Base-by-base conservation (phyloP, 805 yeast species). In the Dipodascus geniculatus region DNA sequence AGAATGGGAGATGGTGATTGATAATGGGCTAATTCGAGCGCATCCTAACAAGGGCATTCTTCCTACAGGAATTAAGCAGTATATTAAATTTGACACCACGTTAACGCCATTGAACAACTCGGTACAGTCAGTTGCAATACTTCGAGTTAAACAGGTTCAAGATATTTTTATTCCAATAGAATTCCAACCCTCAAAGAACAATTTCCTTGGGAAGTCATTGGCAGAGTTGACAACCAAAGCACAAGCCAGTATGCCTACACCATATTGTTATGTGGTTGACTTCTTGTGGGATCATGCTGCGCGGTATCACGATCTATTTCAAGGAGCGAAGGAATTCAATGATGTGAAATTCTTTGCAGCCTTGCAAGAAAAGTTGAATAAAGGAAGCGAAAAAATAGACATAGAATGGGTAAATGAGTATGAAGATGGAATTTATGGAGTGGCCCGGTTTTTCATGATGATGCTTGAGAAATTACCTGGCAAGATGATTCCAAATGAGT, bases 401-500 rank as follows among this genome's bases (percentile, higher is more conserved):
- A 49, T 31, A 2, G 62, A 67, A 33, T 58, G 58, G 3, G 60
- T 68, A 20, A 63, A 62, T 22, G 53, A 58, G 1, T 63, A 64
- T 3, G 60, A 66, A 49, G 52, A 56, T 2, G 58, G 75, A 2
- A 68, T 71, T 3, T 70, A 73, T 42, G 74, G 82, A 1, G 71
- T 68, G 1, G 66, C 71, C 1, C 63, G 63, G 44, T 58, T 58
- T 48, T 59, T 68, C 17, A 31, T 58, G 11, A 51, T 57, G 1
- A 51, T 73, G 17, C 56, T 74, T 55, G 59, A 65, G 22, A 65
- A 67, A 47, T 53, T 73, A 3, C 69, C 71, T 42, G 76, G 73
- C 19, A 74, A 76, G 2, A 65, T 74, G n/a, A 65, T 74, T 8
- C 67, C 74, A 2, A 42, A 59, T 56, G 71, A 65, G 51, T 61